phyloP scores from a whole-genome alignment of 257 asterid species.

The Eucommia ulmoides region DNA sequence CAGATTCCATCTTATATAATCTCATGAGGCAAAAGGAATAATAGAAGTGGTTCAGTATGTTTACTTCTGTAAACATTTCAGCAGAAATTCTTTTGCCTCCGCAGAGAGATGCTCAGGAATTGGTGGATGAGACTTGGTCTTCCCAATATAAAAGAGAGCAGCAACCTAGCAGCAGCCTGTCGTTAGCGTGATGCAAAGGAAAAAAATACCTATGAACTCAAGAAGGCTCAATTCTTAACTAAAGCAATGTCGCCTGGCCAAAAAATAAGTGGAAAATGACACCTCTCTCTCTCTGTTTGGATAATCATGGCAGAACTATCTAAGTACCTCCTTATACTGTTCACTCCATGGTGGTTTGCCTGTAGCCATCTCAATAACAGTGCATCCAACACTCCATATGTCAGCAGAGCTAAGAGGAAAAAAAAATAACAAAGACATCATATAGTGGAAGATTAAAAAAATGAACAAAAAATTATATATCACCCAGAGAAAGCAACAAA shows the following conservation, averaged over 20 bases:
- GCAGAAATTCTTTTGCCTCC: slow-evolving; percentile 24
- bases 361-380: slow-evolving; percentile 30
- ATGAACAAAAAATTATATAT: too few species aligned
- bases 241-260: too few species aligned
- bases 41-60: not conserved
- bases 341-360: slow-evolving; percentile 30
- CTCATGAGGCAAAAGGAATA: not conserved
- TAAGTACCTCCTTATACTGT: slow-evolving; percentile 21
- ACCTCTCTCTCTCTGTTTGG: too few species aligned
- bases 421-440: not conserved
- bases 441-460: too few species aligned
- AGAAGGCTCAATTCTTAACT: too few species aligned
- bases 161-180: slow-evolving; percentile 16
- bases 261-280: too few species aligned
- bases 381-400: slow-evolving; percentile 32
- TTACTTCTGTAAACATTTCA: slow-evolving; percentile 22
- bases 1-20: too few species aligned
- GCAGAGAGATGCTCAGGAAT: slow-evolving; percentile 23
- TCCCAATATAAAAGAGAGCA: slow-evolving; percentile 24
- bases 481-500: too few species aligned
- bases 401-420: slow-evolving; percentile 20
- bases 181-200: not conserved
- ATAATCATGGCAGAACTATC: too few species aligned
- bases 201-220: too few species aligned
- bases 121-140: slow-evolving; percentile 26